Percentiles rank a stretch among this genome's conserved stretches.
Evolutionary conservation across 2,329 filamentous ascomycete species (phyloP).

Genomic region (Zasmidium angulare): DNA sequence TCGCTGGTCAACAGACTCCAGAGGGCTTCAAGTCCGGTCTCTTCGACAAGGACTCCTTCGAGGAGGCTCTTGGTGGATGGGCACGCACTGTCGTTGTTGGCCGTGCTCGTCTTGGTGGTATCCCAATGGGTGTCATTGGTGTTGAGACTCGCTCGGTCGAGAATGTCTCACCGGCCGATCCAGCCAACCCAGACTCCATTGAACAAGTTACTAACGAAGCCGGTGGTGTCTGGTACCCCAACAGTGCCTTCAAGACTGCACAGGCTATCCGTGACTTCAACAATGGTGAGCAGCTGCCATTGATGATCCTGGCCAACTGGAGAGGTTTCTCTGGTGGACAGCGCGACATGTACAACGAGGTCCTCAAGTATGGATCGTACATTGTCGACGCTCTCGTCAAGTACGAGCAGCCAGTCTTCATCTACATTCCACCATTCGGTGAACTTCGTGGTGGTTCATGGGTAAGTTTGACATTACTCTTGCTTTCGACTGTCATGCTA

Average conservation of each 20-base stretch:
- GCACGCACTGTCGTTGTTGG: constrained; percentile 95
- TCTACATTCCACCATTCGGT: constrained; percentile 95
- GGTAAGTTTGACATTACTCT: constrained; percentile 50
- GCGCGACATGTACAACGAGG: constrained; percentile 99
- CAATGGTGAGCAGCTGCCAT: constrained; percentile 92
- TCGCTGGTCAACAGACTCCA: constrained; percentile 80
- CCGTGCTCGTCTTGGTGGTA: constrained; percentile 92
- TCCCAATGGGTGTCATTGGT: constrained; percentile 96
- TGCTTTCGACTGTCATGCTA: constrained; percentile 28
- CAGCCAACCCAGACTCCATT: constrained; percentile 96
- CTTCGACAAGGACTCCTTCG: constrained; percentile 95
- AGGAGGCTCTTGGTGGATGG: constrained; percentile 95
- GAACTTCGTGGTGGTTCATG: constrained; percentile 98
- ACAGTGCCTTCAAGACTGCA: constrained; percentile 99
- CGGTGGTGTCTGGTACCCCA: constrained; percentile 99
- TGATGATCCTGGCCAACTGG: constrained; percentile 99
- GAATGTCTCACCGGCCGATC: constrained; percentile 94
- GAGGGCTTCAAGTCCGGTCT: constrained; percentile 86
- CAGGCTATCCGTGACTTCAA: constrained; percentile 99
- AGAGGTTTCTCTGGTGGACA: constrained; percentile 99
- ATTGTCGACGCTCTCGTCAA: constrained; percentile 98
- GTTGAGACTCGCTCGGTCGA: constrained; percentile 95
- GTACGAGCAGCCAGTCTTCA: constrained; percentile 97
- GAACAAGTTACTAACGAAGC: constrained; percentile 94
- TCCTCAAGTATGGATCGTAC: constrained; percentile 98